Base-by-base conservation (phyloP, 2,329 filamentous ascomycete genomes). In the Colletotrichum sp. region DNA sequence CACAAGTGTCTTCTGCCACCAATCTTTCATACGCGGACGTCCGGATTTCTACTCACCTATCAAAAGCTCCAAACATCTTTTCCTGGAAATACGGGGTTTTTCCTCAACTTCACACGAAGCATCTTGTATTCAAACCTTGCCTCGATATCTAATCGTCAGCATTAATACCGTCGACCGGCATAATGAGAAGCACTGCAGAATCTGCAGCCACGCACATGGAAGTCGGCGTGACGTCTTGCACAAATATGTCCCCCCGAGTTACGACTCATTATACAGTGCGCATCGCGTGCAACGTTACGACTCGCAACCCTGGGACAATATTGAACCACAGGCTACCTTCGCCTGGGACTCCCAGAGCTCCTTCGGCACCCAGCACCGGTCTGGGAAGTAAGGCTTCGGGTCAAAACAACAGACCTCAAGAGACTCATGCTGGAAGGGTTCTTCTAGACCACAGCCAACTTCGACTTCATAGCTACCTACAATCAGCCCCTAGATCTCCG, bases 391-490 rank as follows among this genome's bases (percentile, higher is more conserved):
- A 59, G 31, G 11, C 47, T 72, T 1, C 59, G 15, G 4, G 29
- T 59, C 47, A 72, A 54, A 12, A 27, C 58, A 3, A 24, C 29
- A 1, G 36, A 72, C 5, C 8, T 74, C 5, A n/a, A 27, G 1
- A 63, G 57, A 5, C 47, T 72, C 7, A 65, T 74, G 69, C 24
- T 36, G 13, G 57, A 72, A 8, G 72, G 72, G 3, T 34, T 74
- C 36, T 29, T 68, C 58, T 74, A 64, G 64, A n/a, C 29, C 6
- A 21, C 5, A 1, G 58, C 36, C 15, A 72, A 74, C 8, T 8
- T 74, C 5, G 7, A 55, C 6, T 8, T 13, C 6, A 31, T 27
- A 5, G 27, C 24, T 6, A 57, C 38, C 5, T 72, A 27, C 54
- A 38, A 63, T 4, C 16, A 24, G 1, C 2, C 43, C 11, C 2